Conservation (phyloP, 2,329 filamentous ascomycete genomes). For the Purpureocillium lavendulum region DNA sequence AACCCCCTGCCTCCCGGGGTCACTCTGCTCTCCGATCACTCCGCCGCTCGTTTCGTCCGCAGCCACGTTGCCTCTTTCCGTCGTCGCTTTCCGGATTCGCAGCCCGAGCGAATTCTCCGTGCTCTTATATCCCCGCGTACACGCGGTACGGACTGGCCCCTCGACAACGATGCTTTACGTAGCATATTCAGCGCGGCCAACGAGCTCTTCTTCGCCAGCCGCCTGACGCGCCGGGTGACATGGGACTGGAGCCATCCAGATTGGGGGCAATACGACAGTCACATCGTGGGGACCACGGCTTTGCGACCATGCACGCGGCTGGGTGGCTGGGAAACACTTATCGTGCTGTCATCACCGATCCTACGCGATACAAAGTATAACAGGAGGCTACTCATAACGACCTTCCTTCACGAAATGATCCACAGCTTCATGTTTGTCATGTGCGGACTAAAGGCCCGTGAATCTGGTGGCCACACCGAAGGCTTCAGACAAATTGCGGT, state of each 20-base stretch:
- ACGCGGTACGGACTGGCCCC: conserved; percentile 35
- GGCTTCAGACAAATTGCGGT: conserved; percentile 51
- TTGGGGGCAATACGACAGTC: conserved; percentile 39
- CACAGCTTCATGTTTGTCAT: conserved; percentile 58
- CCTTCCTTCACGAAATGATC: conserved; percentile 59
- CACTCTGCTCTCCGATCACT: conserved; percentile 28
- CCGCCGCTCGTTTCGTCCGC: conserved; percentile 40
- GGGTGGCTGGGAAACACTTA: conserved; percentile 53
- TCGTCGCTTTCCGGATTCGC: conserved; percentile 38
- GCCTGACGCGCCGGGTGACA: conserved; percentile 45
- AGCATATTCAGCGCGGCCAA: conserved; percentile 54
- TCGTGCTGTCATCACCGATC: conserved; percentile 52
- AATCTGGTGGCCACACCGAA: conserved; percentile 49
- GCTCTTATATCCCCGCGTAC: conserved; percentile 45
- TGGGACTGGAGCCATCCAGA: conserved; percentile 53
- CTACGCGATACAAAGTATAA: conserved; percentile 48
- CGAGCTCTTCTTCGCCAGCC: conserved; percentile 53
- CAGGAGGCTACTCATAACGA: conserved; percentile 52
- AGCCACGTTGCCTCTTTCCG: conserved; percentile 35
- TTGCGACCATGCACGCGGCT: conserved; percentile 36
- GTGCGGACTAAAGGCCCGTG: conserved; percentile 48
- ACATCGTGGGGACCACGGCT: conserved; percentile 56
- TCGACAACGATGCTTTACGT: conserved; percentile 49
- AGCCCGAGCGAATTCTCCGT: conserved; percentile 48
- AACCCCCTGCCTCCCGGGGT: conserved; percentile 11